phyloP scores from a whole-genome alignment of 129 eudicot genomes.

The Erigeron canadensis region DNA sequence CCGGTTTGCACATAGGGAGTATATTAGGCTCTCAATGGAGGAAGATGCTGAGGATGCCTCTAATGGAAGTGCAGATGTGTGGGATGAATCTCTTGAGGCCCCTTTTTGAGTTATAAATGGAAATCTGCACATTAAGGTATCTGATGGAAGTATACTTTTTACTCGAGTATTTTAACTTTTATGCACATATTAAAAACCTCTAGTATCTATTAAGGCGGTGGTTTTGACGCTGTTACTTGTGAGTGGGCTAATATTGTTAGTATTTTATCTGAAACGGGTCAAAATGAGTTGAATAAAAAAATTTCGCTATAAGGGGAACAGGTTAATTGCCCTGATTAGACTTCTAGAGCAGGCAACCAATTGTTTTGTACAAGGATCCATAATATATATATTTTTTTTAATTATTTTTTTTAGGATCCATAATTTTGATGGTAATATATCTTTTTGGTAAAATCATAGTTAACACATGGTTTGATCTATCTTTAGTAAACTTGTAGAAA shows the following conservation, averaged over 20 bases:
- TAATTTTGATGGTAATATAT: too few relatives aligned
- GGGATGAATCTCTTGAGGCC: slow-evolving; percentile 90
- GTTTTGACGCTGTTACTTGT: too few relatives aligned
- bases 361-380: too few relatives aligned
- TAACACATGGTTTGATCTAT: too few relatives aligned
- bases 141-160: neutral
- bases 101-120: slow-evolving; percentile 59
- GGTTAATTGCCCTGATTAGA: too few relatives aligned
- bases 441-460: too few relatives aligned
- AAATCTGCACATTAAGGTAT: slow-evolving; percentile 31
- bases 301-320: neutral
- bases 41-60: slow-evolving; percentile 86
- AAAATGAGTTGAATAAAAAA: neutral
- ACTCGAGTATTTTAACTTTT: neutral
- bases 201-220: too few relatives aligned
- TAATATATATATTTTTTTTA: too few relatives aligned
- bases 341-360: too few relatives aligned
- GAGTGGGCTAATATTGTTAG: too few relatives aligned
- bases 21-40: slow-evolving; percentile 80
- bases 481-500: too few relatives aligned
- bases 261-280: neutral
- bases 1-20: slow-evolving; percentile 97
- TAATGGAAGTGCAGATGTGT: slow-evolving; percentile 84
- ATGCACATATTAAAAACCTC: neutral
- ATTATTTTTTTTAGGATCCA: too few relatives aligned